phyloP scores from a whole-genome alignment of 2,329 filamentous ascomycete species.

The Trichoderma semiorbis region DNA sequence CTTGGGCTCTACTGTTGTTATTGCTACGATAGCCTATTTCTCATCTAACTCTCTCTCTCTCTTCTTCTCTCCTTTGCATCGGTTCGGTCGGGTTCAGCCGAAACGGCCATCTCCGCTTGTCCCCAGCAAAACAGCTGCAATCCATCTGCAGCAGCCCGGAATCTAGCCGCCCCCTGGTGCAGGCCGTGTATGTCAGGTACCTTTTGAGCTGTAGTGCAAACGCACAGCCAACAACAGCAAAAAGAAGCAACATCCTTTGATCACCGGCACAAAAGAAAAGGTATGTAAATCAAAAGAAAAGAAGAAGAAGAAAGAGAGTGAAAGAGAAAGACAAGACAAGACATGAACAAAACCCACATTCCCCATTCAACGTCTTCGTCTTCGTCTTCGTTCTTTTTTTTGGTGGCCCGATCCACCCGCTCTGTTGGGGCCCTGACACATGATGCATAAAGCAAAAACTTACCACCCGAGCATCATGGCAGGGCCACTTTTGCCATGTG shows the following conservation, averaged over 20 bases:
- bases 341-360: neutral
- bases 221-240: neutral
- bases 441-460: neutral
- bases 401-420: no score
- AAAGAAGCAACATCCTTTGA: neutral
- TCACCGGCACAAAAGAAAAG: neutral
- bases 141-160: conserved; percentile 7
- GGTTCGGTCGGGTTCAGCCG: neutral
- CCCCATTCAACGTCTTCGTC: neutral
- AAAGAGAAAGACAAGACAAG: neutral
- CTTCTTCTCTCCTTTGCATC: neutral
- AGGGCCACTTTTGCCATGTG: neutral
- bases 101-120: neutral
- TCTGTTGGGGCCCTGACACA: neutral
- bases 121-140: neutral
- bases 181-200: neutral
- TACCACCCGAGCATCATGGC: neutral
- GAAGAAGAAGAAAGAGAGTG: neutral
- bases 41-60: neutral
- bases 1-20: neutral
- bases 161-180: neutral
- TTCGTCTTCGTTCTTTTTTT: no score
- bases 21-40: no score
- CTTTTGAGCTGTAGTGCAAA: neutral
- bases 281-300: neutral